Conservation (phyloP, 805 yeast genomes). For the Pichia pseudocactophila region DNA sequence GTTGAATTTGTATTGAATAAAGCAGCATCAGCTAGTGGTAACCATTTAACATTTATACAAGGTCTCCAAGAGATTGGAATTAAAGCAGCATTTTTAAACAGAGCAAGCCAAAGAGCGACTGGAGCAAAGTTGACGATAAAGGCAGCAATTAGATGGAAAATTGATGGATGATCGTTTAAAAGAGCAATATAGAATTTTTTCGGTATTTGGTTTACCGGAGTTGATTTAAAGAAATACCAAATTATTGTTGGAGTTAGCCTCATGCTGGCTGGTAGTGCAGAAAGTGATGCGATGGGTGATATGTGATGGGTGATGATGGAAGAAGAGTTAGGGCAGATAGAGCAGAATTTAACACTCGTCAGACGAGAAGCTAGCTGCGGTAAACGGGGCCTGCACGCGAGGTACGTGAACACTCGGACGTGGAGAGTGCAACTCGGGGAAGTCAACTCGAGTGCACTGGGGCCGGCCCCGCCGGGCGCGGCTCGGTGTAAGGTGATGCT, state of each 20-base stretch:
- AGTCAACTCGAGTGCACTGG: too few species aligned
- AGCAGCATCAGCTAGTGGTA: slow-evolving; percentile 34
- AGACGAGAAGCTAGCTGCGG: too few species aligned
- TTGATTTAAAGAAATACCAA: not conserved
- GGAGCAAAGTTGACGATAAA: slow-evolving; percentile 44
- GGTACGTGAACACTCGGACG: too few species aligned
- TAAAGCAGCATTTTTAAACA: slow-evolving; percentile 50
- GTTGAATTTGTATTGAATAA: slow-evolving; percentile 25
- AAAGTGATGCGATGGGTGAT: too few species aligned
- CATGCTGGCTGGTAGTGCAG: not conserved
- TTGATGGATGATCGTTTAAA: not conserved
- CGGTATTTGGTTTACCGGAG: not conserved
- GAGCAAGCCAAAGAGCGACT: slow-evolving; percentile 43
- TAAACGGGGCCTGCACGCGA: too few species aligned
- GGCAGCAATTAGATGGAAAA: slow-evolving; percentile 27
- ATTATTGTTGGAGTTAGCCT: not conserved
- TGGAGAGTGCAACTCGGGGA: too few species aligned
- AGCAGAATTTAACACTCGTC: too few species aligned
- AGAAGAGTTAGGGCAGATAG: too few species aligned
- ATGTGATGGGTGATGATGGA: too few species aligned
- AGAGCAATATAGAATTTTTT: not conserved
- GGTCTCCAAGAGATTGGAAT: slow-evolving; percentile 52
- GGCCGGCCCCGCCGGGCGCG: too few species aligned
- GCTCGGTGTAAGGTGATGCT: too few species aligned
- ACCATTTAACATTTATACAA: slow-evolving; percentile 38